Base-by-base conservation (phyloP, 1,139 yeast species). In the Kodamaea suecica region DNA sequence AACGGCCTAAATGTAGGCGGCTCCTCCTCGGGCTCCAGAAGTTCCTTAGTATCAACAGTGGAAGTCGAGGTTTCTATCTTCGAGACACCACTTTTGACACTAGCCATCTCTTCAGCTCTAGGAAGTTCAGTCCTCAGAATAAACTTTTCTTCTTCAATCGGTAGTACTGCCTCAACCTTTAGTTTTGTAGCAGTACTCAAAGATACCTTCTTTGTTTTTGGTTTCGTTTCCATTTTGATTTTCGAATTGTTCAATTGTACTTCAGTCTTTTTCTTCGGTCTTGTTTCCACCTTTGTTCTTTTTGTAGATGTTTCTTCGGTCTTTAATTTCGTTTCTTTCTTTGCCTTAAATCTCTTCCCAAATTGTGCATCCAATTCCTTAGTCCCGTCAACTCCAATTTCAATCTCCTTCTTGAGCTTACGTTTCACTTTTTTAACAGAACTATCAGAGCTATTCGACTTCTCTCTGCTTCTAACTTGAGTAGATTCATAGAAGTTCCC, bases 131-230 rank as follows among this genome's bases (percentile, higher is more conserved):
- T 23, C 33, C 15, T 13, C 28, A 25, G 28, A 25, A 12, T 10
- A 25, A 25, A 12, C 15, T 25, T 17, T 25, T 25, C 28, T 4
- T 13, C 28, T 25, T 25, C 28, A 25, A 25, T 13, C 10, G 29
- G 16, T 31, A 30, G 29, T 23, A 33, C 32, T 24, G 40, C 37
- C 31, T 35, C 41, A 38, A 47, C 50, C 50, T 42, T 39, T 30
- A 45, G 50, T 43, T 37, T 42, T 33, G 41, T 33, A 29, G 33
- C 33, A 33, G 42, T 27, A 26, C 27, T 30, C 6, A n/a, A 6
- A n/a, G 26, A 23, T 13, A 12, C 14, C 28, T 11, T 25, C 28
- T 23, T 19, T n/a, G n/a, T n/a, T n/a, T n/a, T n/a, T n/a, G n/a
- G n/a, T n/a, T 19, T 19, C 21, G 21, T 19, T 9, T 19, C 21